Base-by-base conservation (phyloP, 768 basidiomycete genomes). In the Pulveroboletus sp. region DNA sequence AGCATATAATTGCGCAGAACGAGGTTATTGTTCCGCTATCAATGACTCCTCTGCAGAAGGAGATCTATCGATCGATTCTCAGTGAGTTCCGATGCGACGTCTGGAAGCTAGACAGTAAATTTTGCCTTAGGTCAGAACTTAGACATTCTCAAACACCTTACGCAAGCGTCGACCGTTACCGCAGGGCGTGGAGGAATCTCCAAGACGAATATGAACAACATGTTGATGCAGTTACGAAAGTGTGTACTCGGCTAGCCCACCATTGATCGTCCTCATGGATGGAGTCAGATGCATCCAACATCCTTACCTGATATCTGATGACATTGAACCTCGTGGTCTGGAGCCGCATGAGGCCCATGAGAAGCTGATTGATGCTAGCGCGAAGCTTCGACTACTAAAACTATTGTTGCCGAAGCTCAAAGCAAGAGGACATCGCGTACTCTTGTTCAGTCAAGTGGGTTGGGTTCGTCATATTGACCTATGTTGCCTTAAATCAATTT, bases 1-100 rank as follows among this genome's bases (percentile, higher is more conserved):
- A 62, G 39, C 24, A 42, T 23, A 29, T 20, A 20, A 43, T 42
- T 43, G 36, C 36, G 38, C 43, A 92, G 90, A 92, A 92, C 58
- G 90, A 93, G 64, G 86, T 92, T 38, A 93, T 93, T 55, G 86
- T 96, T 2, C 93, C 94, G 0, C 79, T 96, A 36, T 90, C 89
- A 9, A 86, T 97, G 82, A 75, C 86, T 1, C 80, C 85, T 2
- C 65, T 95, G 24, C 94, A 97, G 63, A 88, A 86, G 60, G 85
- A 93, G 62, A 79, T 95, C 3, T 96, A 93, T 62, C 83, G 86
- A 46, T 86, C 86, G 5, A 85, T 96, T 49, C 69, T 95, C 27
- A 87, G 92, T 88, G 59, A 50, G 61, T 37, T 22, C 26, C 17
- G 11, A 38, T 5, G 24, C 16, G 9, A 35, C 60, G 58, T 53